These are phyloP conservation scores for Strobilomyces dryophilus DNA, from an alignment of 768 basidiomycete genomes.

Conservation along the genomic window DNA sequence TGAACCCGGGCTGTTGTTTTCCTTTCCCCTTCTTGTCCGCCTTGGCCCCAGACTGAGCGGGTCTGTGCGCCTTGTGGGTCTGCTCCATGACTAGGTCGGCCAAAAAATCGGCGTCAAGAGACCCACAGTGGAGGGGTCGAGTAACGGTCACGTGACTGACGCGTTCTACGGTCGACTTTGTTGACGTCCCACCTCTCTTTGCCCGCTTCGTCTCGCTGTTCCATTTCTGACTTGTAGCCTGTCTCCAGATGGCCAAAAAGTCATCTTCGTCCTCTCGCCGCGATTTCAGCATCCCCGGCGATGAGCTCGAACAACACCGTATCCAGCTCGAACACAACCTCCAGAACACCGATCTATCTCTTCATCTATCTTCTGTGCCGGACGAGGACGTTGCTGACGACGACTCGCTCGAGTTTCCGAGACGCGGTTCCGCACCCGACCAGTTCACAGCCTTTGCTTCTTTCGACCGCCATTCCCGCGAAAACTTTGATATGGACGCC, in stretches of 20 bases:
- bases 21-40: slow-evolving; percentile 74
- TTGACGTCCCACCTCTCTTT: slow-evolving; percentile 13
- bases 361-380: slow-evolving; percentile 58
- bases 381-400: slow-evolving; percentile 40
- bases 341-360: slow-evolving; percentile 66
- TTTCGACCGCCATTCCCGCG: slow-evolving; percentile 53
- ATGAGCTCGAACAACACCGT: slow-evolving; percentile 71
- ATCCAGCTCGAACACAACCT: slow-evolving; percentile 78
- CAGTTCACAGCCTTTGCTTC: slow-evolving; percentile 57
- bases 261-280: slow-evolving; percentile 26
- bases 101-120: neutral
- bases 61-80: slow-evolving; percentile 79
- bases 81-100: slow-evolving; percentile 49
- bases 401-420: slow-evolving; percentile 63
- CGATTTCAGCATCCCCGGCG: slow-evolving; percentile 59
- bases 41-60: slow-evolving; percentile 66
- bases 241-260: slow-evolving; percentile 22
- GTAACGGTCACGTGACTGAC: slow-evolving; percentile 27
- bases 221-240: slow-evolving; percentile 11
- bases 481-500: slow-evolving; percentile 53
- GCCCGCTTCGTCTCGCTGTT: slow-evolving; percentile 13
- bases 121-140: slow-evolving; percentile 13
- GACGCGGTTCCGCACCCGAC: slow-evolving; percentile 60
- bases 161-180: slow-evolving; percentile 21
- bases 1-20: slow-evolving; percentile 72